Evolutionary conservation across 2,329 filamentous ascomycete genomes (phyloP), one percentile per base, ranked within the genome.

Genomic region (Lachnellula arida): DNA sequence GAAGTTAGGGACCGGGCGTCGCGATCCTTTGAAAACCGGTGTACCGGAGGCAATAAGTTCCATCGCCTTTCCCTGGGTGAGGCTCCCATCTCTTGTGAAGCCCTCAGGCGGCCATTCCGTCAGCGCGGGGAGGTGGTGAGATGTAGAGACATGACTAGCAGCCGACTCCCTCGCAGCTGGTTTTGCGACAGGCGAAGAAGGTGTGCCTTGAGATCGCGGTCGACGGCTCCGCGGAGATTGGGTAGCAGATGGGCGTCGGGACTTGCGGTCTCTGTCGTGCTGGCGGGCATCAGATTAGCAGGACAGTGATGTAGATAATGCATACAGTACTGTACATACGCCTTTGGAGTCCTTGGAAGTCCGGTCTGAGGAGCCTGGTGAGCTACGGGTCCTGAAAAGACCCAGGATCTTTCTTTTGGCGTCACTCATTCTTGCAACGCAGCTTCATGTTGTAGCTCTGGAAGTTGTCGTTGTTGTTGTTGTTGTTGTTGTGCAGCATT

Each of bases 41-140:
- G 79, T 81, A 5, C 84, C 84, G 7, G 76, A 74, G n/a, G 76
- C 75, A 59, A 86, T 81, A 56, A 84, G 73, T 49, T 82, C 77
- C 71, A 79, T 77, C 9, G 83, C 84, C 48, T 78, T 76, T 44
- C 74, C 75, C 15, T 80, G 76, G 0, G 77, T 71, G 8, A 86
- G 73, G 57, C 81, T 77, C 39, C 80, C 78, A 23, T 75, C 68
- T 44, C 67, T 72, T 11, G 74, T 72, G 48, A 83, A 69, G 49
- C 77, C 79, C 11, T 73, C 70, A 0, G 83, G 83, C 17, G 83
- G 83, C 83, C 83, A 86, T 63, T 77, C 72, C 2, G 76, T 78
- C 55, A 81, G 68, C 5, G 76, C 74, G 7, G 52, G 23, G 15
- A 6, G 17, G n/a, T 47, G 50, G 22, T 12, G 47, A 49, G 17